These are phyloP conservation scores for Leishmania amazonensis DNA, from an alignment of 208 protist genomes.

Conservation along the genomic window DNA sequence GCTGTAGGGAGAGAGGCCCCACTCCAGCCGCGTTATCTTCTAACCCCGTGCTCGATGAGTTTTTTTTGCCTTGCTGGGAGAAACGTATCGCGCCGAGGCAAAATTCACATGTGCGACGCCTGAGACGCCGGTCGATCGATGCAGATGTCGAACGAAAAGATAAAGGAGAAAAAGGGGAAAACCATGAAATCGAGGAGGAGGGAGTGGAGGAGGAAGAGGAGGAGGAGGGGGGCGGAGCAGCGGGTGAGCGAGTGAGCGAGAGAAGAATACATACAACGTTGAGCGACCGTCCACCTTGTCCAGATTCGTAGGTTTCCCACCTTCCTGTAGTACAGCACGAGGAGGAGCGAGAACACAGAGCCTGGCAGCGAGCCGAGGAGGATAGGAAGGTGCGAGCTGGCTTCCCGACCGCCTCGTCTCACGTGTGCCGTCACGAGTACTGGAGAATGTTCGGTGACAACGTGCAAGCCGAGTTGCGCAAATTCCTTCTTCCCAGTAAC, in stretches of 20 bases:
- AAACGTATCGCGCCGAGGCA: neutral
- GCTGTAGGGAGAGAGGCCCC: neutral
- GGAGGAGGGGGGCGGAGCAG: neutral
- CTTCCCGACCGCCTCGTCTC: neutral
- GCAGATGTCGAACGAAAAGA: slow-evolving; percentile 9
- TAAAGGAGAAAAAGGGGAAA: slow-evolving; percentile 4
- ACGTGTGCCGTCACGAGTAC: neutral
- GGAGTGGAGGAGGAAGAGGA: slow-evolving; percentile 2
- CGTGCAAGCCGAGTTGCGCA: neutral
- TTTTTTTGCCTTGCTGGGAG: neutral
- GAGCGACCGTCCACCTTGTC: neutral
- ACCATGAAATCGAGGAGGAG: neutral
- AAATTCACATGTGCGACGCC: neutral
- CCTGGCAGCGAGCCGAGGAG: neutral
- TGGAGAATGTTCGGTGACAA: neutral
- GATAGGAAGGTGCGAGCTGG: neutral
- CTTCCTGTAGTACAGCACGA: neutral
- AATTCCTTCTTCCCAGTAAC: neutral
- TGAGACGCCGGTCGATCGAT: neutral
- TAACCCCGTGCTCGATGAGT: neutral
- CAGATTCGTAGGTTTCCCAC: neutral
- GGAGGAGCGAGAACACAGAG: neutral
- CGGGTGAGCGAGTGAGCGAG: neutral
- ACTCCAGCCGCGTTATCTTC: neutral
- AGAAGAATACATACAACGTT: neutral